Conservation (phyloP, 768 basidiomycete genomes). For the Mycena rosella region DNA sequence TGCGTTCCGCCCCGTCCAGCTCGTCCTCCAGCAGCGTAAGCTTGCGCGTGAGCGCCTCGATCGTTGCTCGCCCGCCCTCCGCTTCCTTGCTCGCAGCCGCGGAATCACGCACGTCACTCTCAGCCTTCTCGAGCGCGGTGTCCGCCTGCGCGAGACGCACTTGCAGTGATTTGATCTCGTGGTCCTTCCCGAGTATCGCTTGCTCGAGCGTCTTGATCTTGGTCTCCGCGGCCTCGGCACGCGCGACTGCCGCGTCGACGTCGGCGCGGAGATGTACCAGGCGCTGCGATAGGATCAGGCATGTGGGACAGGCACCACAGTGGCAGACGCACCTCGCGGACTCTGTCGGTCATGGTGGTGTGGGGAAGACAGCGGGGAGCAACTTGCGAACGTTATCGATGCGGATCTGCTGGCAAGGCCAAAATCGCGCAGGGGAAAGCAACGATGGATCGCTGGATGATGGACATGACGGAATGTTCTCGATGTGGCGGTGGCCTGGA, state of each 20-base stretch:
- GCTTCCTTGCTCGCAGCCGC: no score
- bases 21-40: not conserved
- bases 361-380: not conserved
- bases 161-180: not conserved
- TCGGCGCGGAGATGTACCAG: not conserved
- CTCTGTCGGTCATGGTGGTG: not conserved
- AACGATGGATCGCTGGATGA: no score
- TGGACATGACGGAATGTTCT: no score
- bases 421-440: no score
- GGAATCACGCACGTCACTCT: no score
- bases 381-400: no score
- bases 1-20: no score
- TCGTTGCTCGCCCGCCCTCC: no score
- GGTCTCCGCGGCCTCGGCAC: not conserved
- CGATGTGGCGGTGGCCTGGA: no score
- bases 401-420: no score
- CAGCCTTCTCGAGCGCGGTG: not conserved
- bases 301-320: not conserved
- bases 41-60: no score
- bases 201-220: not conserved
- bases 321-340: not conserved
- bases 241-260: not conserved
- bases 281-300: not conserved
- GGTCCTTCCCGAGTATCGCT: not conserved
- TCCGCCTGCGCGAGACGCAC: not conserved